Base-by-base conservation (phyloP, 192 early-diverging fungal species). In the Ambispora gerdemannii region DNA sequence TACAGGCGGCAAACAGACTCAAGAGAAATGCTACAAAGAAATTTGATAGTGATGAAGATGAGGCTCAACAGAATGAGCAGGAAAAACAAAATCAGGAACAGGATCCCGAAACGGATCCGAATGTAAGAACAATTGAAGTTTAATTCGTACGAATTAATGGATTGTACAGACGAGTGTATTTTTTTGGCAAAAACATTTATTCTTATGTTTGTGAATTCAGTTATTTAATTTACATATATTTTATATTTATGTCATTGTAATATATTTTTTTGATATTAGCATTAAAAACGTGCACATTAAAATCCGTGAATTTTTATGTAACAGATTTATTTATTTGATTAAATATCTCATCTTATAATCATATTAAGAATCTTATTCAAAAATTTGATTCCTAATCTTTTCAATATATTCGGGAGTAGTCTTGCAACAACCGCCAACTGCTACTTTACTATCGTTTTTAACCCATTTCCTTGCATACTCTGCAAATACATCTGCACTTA, bases 341-440 rank as follows among this genome's bases (percentile, higher is more conserved):
- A n/a, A n/a, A n/a, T n/a, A n/a, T n/a, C n/a, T n/a, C n/a, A n/a
- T n/a, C n/a, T n/a, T n/a, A n/a, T n/a, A n/a, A n/a, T n/a, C n/a
- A n/a, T n/a, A 47, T 47, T 17, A 47, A 47, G 17, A 10, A 47
- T 47, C 6, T 10, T 47, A 6, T 55, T 25, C 53, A 25, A 55
- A 55, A 20, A 55, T 25, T 4, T 11, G 7, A 60, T 62, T 35
- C 0, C 25, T 52, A 30, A 63, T 55, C 17, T 43, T 56, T 33
- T 52, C 27, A 56, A 83, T 87, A 73, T 88, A 77, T 19, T 76
- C 56, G 3, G 83, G 84, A 3, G 75, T 77, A n/a, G 84, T 84
- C 47, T 79, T 76, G 70, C 87, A 89, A 68, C 87, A 88, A 3
- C 87, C 88, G 7, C 87, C 87, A 28, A 81, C 58, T 28, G 87